These are phyloP conservation scores for Rhododendron molle DNA, from an alignment of 148 eudicot species.

Conservation along the genomic window DNA sequence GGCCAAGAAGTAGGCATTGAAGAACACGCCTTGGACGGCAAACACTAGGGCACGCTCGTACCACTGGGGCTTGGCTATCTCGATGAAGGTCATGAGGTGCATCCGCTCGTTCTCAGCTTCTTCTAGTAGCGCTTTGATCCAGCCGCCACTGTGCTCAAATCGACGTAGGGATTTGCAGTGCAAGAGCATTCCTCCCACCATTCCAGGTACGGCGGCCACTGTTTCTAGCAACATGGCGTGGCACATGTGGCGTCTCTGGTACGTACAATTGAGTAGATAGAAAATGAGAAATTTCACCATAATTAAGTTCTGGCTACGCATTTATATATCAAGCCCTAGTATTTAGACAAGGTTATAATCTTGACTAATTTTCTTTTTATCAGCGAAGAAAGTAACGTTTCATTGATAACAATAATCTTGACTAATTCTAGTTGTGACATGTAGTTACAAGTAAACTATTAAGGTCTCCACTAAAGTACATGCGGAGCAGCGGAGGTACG, in stretches of 20 bases:
- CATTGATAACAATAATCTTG: too few species aligned
- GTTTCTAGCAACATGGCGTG: conserved; percentile 20
- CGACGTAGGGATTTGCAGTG: conserved; percentile 20
- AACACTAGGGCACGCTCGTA: conserved; percentile 13
- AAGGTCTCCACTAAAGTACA: too few species aligned
- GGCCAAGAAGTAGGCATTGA: conserved; percentile 17
- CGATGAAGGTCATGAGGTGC: conserved; percentile 20
- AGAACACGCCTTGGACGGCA: conserved; percentile 17
- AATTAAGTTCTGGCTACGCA: background rate
- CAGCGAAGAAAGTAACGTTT: too few species aligned
- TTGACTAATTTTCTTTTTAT: background rate
- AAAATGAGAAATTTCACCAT: background rate
- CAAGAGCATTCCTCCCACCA: conserved; percentile 23
- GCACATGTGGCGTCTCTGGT: conserved; percentile 23
- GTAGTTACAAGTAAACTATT: background rate
- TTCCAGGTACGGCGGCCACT: conserved; percentile 18
- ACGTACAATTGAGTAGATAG: background rate
- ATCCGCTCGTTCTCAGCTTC: conserved; percentile 22
- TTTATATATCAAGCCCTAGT: background rate
- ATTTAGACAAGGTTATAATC: background rate
- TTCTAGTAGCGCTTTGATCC: conserved; percentile 22
- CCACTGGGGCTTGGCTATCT: conserved; percentile 17
- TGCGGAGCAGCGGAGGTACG: too few species aligned
- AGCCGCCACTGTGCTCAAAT: conserved; percentile 21
- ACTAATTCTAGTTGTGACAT: background rate